Evolutionary conservation across 2,329 filamentous ascomycete genomes (phyloP), one percentile per base, ranked within the genome.

Genomic region (Paramyrothecium sp.): DNA sequence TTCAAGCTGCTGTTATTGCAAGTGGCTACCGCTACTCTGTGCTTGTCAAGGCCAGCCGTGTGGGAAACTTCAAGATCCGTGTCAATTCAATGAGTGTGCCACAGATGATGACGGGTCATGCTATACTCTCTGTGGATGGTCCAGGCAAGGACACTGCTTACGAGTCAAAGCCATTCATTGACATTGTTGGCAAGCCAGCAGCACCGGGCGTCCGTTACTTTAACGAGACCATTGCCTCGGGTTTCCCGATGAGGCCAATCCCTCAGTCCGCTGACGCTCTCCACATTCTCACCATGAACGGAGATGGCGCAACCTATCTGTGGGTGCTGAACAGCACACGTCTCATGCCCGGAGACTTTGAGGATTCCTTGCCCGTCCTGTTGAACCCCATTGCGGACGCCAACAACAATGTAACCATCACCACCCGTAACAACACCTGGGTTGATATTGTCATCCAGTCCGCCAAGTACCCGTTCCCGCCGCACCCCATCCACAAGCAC

Each of bases 401-500:
- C 1, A 57, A 69, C 10, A 71, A 76, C 57, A 80, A 84, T 58
- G 71, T 81, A 41, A 82, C 80, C 19, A 75, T 84, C 56, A 70
- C 72, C 7, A 83, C 80, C 8, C 64, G 61, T 22, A 75, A 79
- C 57, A 69, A 72, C 60, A 74, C 78, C 2, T 86, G 83, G 83
- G 72, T 86, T 10, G 84, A 87, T 63, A 64, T 85, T n/a, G 73
- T 87, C 60, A 74, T 85, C 58, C 69, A 76, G 30, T 71, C 79
- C 2, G 66, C 69, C n/a, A 65, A 65, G 2, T 69, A 71, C 3
- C 71, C 80, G 7, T 81, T 84, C 63, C 83, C 73, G 1, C 65
- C 71, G 11, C 86, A 89, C 58, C 81, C 84, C 0, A 82, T 89
- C 53, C 86, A 89, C 76, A 87, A 87, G 73, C 86, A 89, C 69